Base-by-base conservation (phyloP, 2,329 filamentous ascomycete species). In the Lasiodiplodia sp. region DNA sequence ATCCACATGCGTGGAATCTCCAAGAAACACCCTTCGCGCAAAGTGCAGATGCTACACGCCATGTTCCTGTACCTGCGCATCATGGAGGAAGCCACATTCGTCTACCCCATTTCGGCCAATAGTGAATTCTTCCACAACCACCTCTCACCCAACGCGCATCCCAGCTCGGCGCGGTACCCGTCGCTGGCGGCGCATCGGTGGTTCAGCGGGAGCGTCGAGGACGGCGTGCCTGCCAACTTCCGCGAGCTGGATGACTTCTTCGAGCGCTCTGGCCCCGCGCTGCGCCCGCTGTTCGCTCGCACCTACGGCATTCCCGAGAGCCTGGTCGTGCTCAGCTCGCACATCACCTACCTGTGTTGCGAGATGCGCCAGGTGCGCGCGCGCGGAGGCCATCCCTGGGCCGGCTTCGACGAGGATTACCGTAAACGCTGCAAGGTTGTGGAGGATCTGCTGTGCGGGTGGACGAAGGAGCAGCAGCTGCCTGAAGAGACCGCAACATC, bases 231-330 rank as follows among this genome's bases (percentile, higher is more conserved):
- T 2, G 21, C 44, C 11, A 38, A 55, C 23, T 55, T 44, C 51
- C 51, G 37, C 11, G 63, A 66, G 23, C 49, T 66, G 14, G 63
- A 66, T 10, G 47, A 66, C 28, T 64, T 52, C 21, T 38, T 64
- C 28, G 60, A 64, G 14, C 25, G 25, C 3, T 37, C 44, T 11
- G 60, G 60, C 1, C 47, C 60, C 18, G 47, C 51, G 14, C 28
- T 52, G 16, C 44, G 52, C 3, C 49, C 49, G n/a, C 21, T 66
- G 7, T 66, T 55, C 37, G 23, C 63, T 16, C 49, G 52, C 12
- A 66, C 55, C 52, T 66, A 66, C 63, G 47, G 47, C 34, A 44
- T 66, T 12, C 63, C 63, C 4, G 63, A 66, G 51, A 44, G 31
- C 7, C 51, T 66, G 1, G 37, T 66, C 21, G 52, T 56, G 34